Evolutionary conservation across 225 moss, liverwort and hornwort species (phyloP), one percentile per base, ranked within the genome.

Genomic region (Physcomitrium patens): DNA sequence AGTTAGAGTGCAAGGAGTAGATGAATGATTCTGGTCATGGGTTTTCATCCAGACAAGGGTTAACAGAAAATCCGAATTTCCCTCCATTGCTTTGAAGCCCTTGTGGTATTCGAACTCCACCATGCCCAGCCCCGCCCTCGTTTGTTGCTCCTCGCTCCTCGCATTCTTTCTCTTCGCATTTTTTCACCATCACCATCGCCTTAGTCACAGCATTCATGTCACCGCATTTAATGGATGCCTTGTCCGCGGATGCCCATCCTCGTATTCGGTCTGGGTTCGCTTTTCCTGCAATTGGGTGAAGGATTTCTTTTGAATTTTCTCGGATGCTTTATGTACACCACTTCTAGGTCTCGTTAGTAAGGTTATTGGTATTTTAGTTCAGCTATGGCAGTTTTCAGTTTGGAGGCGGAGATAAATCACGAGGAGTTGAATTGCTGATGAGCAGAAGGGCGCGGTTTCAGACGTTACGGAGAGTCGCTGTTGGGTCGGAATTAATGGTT

Each of bases 101-200:
- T 49, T 49, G 3, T 12, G 5, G 12, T 12, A 49, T 12, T 49
- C 12, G 2, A 49, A 49, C 48, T 49, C 15, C 13, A 11, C 1
- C 11, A 13, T 49, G 48, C 11, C 48, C 48, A 0, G 48, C 48
- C 48, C 48, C 11, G 48, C 48, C 48, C 15, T 15, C 2, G 48
- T 5, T 4, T 4, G 4, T n/a, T n/a, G n/a, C n/a, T n/a, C n/a
- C n/a, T n/a, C 31, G 31, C 7, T 53, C 31, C n/a, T 12, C 11
- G 22, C 55, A 68, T 74, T 79, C 68, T 47, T 60, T 62, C 47
- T 68, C n/a, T n/a, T n/a, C 74, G 70, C n/a, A 46, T 63, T 53
- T 16, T 20, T 28, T n/a, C 54, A 0, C 67, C 50, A 67, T 67
- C 31, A 53, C 74, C 47, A 48, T 44, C 14, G 76, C 60, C 67